These are phyloP conservation scores for Albophoma yamanashiensis DNA, from an alignment of 2,329 filamentous ascomycete genomes.

Conservation along the genomic window DNA sequence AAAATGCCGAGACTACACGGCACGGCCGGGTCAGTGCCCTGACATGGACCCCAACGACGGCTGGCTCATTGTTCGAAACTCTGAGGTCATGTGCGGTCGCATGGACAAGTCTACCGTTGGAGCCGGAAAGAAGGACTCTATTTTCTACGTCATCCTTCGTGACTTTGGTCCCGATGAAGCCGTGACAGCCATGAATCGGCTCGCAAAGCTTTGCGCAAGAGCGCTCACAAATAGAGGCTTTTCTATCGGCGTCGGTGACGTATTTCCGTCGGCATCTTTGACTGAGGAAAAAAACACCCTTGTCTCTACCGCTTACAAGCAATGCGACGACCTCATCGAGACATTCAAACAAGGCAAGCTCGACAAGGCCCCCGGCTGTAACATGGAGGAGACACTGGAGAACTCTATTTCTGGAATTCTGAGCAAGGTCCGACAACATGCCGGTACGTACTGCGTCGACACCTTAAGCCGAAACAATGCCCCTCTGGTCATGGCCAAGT, in stretches of 20 bases:
- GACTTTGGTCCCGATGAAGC: conserved; percentile 89
- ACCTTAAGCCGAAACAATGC: conserved; percentile 87
- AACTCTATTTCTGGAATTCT: conserved; percentile 85
- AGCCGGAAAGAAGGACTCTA: conserved; percentile 91
- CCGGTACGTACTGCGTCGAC: conserved; percentile 82
- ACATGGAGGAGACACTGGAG: conserved; percentile 85
- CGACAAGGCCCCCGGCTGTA: conserved; percentile 78
- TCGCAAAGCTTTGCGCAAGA: conserved; percentile 82
- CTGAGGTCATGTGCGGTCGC: conserved; percentile 90
- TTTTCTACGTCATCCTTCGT: conserved; percentile 93
- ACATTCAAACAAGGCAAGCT: conserved; percentile 72
- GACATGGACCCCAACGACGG: conserved; percentile 80
- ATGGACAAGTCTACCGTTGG: conserved; percentile 99
- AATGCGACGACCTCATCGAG: conserved; percentile 75
- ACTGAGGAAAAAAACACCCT: conserved; percentile 64
- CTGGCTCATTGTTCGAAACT: conserved; percentile 90
- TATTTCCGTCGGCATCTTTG: conserved; percentile 68
- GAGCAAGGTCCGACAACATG: conserved; percentile 81
- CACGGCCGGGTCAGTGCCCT: conserved; percentile 43
- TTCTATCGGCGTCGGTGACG: conserved; percentile 91
- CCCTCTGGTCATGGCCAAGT: conserved; percentile 92
- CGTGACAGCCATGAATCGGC: conserved; percentile 83
- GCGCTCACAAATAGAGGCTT: conserved; percentile 87
- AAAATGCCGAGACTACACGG: conserved; percentile 72
- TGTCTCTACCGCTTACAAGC: conserved; percentile 65